These are phyloP conservation scores for Trametes sp. DNA, from an alignment of 1,284 basidiomycete genomes.

Conservation along the genomic window DNA sequence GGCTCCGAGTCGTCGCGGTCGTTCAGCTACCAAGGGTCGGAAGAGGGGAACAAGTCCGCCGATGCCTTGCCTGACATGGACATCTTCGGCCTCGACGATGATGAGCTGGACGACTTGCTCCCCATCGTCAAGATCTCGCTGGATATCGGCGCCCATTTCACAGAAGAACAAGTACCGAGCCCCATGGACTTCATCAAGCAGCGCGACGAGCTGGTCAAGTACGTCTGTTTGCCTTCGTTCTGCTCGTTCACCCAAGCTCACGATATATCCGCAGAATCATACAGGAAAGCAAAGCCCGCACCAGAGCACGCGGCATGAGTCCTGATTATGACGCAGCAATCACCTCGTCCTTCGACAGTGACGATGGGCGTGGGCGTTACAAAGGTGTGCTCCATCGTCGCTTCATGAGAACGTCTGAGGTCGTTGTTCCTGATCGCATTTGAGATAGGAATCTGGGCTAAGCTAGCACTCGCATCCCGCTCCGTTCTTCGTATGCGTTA, in stretches of 20 bases:
- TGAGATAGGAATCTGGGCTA: too few species aligned
- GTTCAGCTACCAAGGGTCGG: neutral
- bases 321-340: too few species aligned
- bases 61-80: neutral
- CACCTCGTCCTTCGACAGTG: too few species aligned
- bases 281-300: neutral
- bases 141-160: slow-evolving; percentile 13
- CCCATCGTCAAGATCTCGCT: slow-evolving; percentile 8
- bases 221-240: neutral
- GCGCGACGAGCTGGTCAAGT: neutral
- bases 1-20: neutral
- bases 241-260: neutral
- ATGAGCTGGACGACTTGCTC: neutral
- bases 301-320: too few species aligned
- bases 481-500: too few species aligned
- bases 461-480: too few species aligned
- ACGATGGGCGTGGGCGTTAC: too few species aligned
- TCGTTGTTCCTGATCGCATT: too few species aligned
- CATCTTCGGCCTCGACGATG: neutral
- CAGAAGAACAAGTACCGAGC: slow-evolving; percentile 4
- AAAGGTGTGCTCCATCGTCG: too few species aligned
- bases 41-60: neutral
- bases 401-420: too few species aligned
- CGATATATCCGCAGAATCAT: neutral
- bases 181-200: slow-evolving; percentile 4